A percentile compares a stretch with the other conserved stretches of the same genome.
Evolutionary conservation across 176 grass and related monocot genomes (phyloP).

Genomic region (Alopecurus myosuroides): DNA sequence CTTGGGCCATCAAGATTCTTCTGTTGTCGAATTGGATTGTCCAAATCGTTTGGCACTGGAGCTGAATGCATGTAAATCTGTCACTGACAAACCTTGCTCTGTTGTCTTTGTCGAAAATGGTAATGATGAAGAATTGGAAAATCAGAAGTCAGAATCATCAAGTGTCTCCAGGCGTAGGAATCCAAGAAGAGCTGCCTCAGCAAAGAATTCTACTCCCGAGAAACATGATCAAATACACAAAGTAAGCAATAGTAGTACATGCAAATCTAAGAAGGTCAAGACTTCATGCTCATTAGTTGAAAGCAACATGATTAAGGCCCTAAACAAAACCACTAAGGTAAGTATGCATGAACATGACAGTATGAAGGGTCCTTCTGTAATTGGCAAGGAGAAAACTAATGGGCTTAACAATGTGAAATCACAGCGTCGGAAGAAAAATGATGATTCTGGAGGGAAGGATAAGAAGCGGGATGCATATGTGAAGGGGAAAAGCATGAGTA

Average conservation of each 20-base stretch:
- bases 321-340: slow-evolving; percentile 51
- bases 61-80: slow-evolving; percentile 16
- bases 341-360: slow-evolving; percentile 30
- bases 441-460: slow-evolving; percentile 20
- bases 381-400: slow-evolving; percentile 23
- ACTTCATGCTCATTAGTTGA: slow-evolving; percentile 23
- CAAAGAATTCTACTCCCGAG: slow-evolving; percentile 28
- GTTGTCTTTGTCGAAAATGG: slow-evolving; percentile 22
- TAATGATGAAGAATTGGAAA: slow-evolving; percentile 27
- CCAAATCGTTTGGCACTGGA: slow-evolving; percentile 6
- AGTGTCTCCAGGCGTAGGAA: slow-evolving; percentile 75
- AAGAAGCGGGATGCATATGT: slow-evolving; percentile 11
- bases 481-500: slow-evolving; percentile 35
- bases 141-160: slow-evolving; percentile 29
- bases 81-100: slow-evolving; percentile 6
- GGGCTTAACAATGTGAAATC: slow-evolving; percentile 36
- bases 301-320: slow-evolving; percentile 30
- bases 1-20: slow-evolving; percentile 18
- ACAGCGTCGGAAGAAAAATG: slow-evolving; percentile 30
- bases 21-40: background rate
- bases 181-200: slow-evolving; percentile 76
- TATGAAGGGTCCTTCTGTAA: background rate
- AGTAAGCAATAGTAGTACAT: slow-evolving; percentile 28
- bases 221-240: slow-evolving; percentile 49
- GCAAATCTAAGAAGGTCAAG: slow-evolving; percentile 53